phyloP scores from a whole-genome alignment of 768 basidiomycete genomes.

The Amanita pseudoporphyria region DNA sequence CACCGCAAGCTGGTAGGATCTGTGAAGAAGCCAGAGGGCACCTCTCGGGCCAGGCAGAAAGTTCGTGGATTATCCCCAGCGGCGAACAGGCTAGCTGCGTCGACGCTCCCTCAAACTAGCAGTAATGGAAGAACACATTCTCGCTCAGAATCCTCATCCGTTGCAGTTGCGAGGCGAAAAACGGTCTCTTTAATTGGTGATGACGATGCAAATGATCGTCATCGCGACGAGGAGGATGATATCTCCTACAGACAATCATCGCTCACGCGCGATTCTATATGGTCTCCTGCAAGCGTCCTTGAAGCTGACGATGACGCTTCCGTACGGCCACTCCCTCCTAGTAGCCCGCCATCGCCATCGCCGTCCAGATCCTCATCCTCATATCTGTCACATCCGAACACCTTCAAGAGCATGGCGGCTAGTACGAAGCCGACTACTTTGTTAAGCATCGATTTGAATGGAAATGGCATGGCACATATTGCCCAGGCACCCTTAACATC shows the following conservation, averaged over 20 bases:
- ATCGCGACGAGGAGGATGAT: conserved; percentile 38
- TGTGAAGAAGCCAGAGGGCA: conserved; percentile 40
- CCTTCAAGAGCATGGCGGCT: conserved; percentile 74
- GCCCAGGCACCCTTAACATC: conserved; percentile 73
- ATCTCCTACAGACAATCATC: conserved; percentile 44
- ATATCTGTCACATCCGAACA: conserved; percentile 71
- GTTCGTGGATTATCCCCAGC: conserved; percentile 22
- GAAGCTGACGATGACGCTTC: conserved; percentile 97
- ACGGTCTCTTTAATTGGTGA: conserved; percentile 60
- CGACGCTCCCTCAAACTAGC: conserved; percentile 17
- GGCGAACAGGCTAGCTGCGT: conserved; percentile 32
- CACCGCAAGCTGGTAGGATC: conserved; percentile 77
- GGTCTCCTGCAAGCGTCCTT: conserved; percentile 65
- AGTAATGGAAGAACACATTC: neutral
- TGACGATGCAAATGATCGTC: conserved; percentile 33
- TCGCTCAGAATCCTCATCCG: conserved; percentile 5
- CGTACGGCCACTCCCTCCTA: conserved; percentile 81
- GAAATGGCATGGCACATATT: conserved; percentile 83
- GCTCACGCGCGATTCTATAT: conserved; percentile 61
- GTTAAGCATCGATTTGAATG: conserved; percentile 76
- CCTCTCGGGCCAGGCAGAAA: conserved; percentile 23
- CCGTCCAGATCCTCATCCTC: conserved; percentile 80
- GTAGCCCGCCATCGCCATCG: conserved; percentile 77
- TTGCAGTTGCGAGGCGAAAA: conserved; percentile 30
- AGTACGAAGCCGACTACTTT: conserved; percentile 95